These are phyloP conservation scores for Aphanocladium album DNA, from an alignment of 2,329 filamentous ascomycete genomes.

Conservation along the genomic window DNA sequence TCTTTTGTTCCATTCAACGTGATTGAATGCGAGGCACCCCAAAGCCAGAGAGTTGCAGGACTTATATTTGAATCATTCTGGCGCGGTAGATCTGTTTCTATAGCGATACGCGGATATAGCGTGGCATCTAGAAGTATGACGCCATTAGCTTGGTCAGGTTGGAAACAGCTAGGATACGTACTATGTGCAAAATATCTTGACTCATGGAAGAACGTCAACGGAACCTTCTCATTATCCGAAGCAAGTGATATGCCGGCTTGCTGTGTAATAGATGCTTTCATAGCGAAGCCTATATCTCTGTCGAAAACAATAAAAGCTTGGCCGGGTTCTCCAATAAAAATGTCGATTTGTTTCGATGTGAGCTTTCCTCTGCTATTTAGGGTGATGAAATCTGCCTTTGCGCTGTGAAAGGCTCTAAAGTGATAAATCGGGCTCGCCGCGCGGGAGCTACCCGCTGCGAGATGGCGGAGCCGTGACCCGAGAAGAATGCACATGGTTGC, in stretches of 20 bases:
- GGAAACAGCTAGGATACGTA: background rate
- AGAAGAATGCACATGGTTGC: no score
- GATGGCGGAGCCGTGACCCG: no score
- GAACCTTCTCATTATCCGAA: constrained; percentile 9
- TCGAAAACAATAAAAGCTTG: constrained; percentile 13
- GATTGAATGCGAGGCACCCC: constrained; percentile 17
- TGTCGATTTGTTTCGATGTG: constrained; percentile 11
- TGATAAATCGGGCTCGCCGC: background rate
- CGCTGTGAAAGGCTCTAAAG: constrained; percentile 12
- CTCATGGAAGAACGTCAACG: constrained; percentile 13
- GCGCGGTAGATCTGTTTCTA: constrained; percentile 14
- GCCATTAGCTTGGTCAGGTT: background rate
- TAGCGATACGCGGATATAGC: constrained; percentile 16
- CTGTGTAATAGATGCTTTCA: constrained; percentile 11
- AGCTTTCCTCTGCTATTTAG: constrained; percentile 11
- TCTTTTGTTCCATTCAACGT: constrained; percentile 18
- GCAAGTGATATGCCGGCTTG: constrained; percentile 1
- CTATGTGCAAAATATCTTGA: constrained; percentile 14
- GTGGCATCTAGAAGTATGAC: background rate
- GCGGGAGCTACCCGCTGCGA: no score
- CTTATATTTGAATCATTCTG: constrained; percentile 14
- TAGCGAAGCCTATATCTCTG: constrained; percentile 11
- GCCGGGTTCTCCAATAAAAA: constrained; percentile 15
- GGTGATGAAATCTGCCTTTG: constrained; percentile 15
- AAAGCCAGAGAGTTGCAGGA: constrained; percentile 18